These are phyloP conservation scores for Exutisphaerella laricina DNA, from an alignment of 2,329 filamentous ascomycete species.

Conservation along the genomic window DNA sequence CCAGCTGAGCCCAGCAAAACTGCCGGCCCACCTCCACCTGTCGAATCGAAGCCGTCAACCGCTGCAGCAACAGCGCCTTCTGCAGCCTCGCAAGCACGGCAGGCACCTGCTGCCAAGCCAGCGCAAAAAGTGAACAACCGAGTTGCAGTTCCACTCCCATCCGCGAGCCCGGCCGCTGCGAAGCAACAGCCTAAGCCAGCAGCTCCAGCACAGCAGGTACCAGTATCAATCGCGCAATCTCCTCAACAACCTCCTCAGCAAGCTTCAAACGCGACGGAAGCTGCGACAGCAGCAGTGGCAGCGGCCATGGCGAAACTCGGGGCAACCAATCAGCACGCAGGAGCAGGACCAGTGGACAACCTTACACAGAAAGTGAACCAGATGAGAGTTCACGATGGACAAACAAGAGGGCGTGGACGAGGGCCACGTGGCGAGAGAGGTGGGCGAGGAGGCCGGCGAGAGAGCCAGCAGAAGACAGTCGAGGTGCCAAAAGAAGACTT, in stretches of 20 bases:
- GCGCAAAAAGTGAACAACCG: conserved; percentile 44
- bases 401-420: conserved; percentile 39
- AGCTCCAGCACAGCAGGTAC: conserved; percentile 9
- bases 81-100: conserved; percentile 33
- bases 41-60: conserved; percentile 62
- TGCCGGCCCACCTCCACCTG: conserved; percentile 57
- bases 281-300: conserved; percentile 71
- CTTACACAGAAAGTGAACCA: conserved; percentile 69
- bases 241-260: conserved; percentile 18
- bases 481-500: conserved; percentile 89
- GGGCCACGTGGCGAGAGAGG: conserved; percentile 41
- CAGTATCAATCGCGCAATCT: conserved; percentile 9
- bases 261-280: conserved; percentile 58
- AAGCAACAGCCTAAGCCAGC: conserved; percentile 22
- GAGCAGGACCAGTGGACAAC: conserved; percentile 52
- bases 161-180: conserved; percentile 32
- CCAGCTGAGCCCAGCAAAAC: conserved; percentile 37
- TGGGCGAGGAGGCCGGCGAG: conserved; percentile 34
- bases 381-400: conserved; percentile 51
- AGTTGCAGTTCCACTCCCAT: conserved; percentile 56
- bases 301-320: conserved; percentile 70
- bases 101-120: conserved; percentile 33
- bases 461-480: conserved; percentile 49
- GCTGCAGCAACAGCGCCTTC: conserved; percentile 53
- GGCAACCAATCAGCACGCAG: conserved; percentile 26